A percentile compares a stretch with the other conserved stretches of the same genome.
Evolutionary conservation across 192 early-diverging fungal species (phyloP).

Genomic region (Backusella tarrabulga): DNA sequence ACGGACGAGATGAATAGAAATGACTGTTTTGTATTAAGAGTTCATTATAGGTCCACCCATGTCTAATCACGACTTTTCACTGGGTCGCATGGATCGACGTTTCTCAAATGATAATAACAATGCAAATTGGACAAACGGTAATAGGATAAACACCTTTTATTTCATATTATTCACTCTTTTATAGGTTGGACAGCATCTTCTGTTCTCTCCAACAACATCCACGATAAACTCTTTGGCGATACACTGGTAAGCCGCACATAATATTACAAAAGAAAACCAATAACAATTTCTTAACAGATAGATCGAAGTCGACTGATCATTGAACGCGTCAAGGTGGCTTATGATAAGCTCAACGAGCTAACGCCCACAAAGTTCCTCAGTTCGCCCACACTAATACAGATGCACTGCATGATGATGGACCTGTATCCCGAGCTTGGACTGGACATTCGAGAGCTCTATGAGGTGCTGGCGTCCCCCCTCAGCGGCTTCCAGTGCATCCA

Average conservation of each 20-base stretch:
- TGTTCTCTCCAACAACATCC: conserved; percentile 18
- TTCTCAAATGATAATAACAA: background rate
- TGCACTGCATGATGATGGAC: conserved; percentile 32
- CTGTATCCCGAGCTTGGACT: conserved; percentile 25
- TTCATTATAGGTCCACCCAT: background rate
- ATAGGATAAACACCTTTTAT: no score
- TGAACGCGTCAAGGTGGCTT: conserved; percentile 22
- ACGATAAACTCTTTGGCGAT: conserved; percentile 32
- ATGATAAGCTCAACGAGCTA: conserved; percentile 25
- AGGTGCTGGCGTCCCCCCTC: background rate
- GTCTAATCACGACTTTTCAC: background rate
- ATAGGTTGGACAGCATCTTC: conserved; percentile 22
- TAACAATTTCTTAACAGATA: background rate
- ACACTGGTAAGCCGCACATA: conserved; percentile 11
- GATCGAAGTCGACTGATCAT: conserved; percentile 15
- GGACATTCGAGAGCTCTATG: conserved; percentile 32
- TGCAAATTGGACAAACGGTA: conserved; percentile 13
- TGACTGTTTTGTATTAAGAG: background rate
- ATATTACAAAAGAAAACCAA: background rate
- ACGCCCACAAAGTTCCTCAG: conserved; percentile 15
- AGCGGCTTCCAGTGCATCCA: conserved; percentile 31
- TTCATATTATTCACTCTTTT: background rate
- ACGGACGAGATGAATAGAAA: no score
- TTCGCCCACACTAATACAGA: conserved; percentile 13
- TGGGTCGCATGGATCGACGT: background rate